phyloP scores from a whole-genome alignment of 495 filamentous ascomycete species.

The Penicillium crystallinum region DNA sequence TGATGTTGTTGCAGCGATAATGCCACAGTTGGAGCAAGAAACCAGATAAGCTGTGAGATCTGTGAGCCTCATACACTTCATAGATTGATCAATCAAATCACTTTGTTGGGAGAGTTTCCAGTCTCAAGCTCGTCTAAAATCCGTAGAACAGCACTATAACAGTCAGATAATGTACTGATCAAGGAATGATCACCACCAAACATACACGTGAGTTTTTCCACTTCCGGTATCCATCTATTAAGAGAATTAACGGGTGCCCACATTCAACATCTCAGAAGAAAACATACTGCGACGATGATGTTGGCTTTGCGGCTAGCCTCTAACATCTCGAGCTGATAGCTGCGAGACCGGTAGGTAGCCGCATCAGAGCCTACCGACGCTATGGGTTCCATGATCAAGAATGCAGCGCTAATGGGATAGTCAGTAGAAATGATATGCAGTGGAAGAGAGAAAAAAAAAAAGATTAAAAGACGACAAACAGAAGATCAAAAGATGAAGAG shows the following conservation, averaged over 20 bases:
- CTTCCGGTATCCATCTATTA: conserved; percentile 85
- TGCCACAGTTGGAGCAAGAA: conserved; percentile 72
- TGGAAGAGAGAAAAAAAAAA: not conserved
- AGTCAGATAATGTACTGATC: not conserved
- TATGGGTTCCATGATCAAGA: not conserved
- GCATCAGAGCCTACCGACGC: conserved; percentile 3
- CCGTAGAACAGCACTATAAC: conserved; percentile 65
- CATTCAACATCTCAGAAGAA: not conserved
- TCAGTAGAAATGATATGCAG: too few species aligned
- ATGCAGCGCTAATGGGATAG: not conserved
- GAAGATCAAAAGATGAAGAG: not conserved
- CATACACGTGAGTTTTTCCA: conserved; percentile 89
- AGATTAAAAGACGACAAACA: not conserved
- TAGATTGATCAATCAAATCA: conserved; percentile 22
- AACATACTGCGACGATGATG: conserved; percentile 74
- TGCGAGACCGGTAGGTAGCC: conserved; percentile 45
- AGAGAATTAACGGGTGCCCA: not conserved
- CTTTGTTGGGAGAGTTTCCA: conserved; percentile 49
- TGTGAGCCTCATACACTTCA: not conserved
- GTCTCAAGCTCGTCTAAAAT: conserved; percentile 72
- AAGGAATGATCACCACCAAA: not conserved
- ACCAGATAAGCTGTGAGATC: conserved; percentile 67
- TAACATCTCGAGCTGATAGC: conserved; percentile 90
- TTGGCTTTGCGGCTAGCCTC: conserved; percentile 73
- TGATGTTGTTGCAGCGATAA: conserved; percentile 68